phyloP scores from a whole-genome alignment of 768 basidiomycete species.

The Clathrus columnatus region DNA sequence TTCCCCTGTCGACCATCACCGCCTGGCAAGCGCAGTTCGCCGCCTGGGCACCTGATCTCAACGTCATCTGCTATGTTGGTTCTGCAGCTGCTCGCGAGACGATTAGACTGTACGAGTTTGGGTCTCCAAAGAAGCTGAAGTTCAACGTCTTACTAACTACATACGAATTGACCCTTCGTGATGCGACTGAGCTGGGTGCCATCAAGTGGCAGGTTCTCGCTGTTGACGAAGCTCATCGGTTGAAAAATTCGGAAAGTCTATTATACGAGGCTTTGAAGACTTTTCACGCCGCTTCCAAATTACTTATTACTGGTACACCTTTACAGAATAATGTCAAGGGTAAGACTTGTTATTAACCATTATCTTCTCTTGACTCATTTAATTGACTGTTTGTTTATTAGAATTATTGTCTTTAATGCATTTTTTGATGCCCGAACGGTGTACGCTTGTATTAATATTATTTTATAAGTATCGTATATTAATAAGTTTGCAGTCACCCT shows the following conservation, averaged over 20 bases:
- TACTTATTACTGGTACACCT: constrained; percentile 97
- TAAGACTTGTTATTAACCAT: constrained; percentile 32
- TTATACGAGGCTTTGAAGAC: constrained; percentile 88
- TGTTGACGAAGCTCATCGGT: constrained; percentile 97
- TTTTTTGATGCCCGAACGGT: constrained; percentile 98
- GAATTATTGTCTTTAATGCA: constrained; percentile 97
- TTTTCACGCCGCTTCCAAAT: constrained; percentile 84
- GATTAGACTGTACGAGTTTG: constrained; percentile 90
- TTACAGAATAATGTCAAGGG: constrained; percentile 99
- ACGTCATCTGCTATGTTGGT: constrained; percentile 95
- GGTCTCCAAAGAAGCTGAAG: constrained; percentile 78
- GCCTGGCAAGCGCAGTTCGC: constrained; percentile 97
- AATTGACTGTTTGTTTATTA: constrained; percentile 25
- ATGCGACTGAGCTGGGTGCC: constrained; percentile 76
- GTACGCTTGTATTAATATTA: constrained; percentile 33
- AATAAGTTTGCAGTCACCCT: constrained; percentile 58
- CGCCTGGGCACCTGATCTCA: constrained; percentile 92
- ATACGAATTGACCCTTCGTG: constrained; percentile 90
- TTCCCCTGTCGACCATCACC: constrained; percentile 94
- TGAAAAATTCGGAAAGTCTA: constrained; percentile 98
- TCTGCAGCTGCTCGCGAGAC: constrained; percentile 80
- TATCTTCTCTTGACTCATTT: constrained; percentile 7
- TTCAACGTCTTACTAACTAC: constrained; percentile 97
- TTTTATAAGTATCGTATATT: not conserved
- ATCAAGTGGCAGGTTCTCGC: constrained; percentile 97